Evolutionary conservation across 2,329 filamentous ascomycete genomes (phyloP).

Genomic region (Diplodia mutila): DNA sequence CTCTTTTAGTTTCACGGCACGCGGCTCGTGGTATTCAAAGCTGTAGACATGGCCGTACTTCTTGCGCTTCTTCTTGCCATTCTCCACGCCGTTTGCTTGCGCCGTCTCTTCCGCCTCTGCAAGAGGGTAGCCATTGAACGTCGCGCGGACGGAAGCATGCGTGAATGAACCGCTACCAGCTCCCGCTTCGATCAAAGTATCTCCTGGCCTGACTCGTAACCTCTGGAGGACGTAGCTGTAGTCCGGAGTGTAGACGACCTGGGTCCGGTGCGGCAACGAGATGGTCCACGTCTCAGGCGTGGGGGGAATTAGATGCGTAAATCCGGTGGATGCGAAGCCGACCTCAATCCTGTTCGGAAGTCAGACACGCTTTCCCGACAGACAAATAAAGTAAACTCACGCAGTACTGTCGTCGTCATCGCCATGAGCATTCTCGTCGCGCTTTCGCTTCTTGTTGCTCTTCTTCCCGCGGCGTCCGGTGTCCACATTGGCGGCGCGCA

Average conservation of each 20-base stretch:
- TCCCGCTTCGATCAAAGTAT: conserved; percentile 76
- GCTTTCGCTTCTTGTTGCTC: conserved; percentile 52
- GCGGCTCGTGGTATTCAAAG: conserved; percentile 78
- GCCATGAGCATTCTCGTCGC: conserved; percentile 40
- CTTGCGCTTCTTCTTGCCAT: conserved; percentile 39
- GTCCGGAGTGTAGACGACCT: conserved; percentile 85
- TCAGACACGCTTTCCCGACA: neutral
- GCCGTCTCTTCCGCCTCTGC: conserved; percentile 29
- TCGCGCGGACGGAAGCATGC: conserved; percentile 74
- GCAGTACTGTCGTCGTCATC: conserved; percentile 40
- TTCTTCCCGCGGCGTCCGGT: conserved; percentile 85
- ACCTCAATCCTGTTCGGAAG: conserved; percentile 33
- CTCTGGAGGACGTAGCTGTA: conserved; percentile 83
- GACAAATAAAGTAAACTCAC: neutral
- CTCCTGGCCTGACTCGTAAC: conserved; percentile 73
- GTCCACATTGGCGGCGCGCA: conserved; percentile 86
- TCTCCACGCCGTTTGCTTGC: conserved; percentile 33
- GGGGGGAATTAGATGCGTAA: conserved; percentile 76
- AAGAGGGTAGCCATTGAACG: conserved; percentile 71
- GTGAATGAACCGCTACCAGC: conserved; percentile 84
- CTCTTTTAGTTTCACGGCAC: conserved; percentile 68
- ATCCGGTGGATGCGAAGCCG: conserved; percentile 65
- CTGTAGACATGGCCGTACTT: conserved; percentile 73
- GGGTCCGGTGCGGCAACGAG: conserved; percentile 78
- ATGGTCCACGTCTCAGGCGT: conserved; percentile 83